These are phyloP conservation scores for Phialophora chinensis DNA, from an alignment of 2,329 filamentous ascomycete genomes.

Conservation along the genomic window DNA sequence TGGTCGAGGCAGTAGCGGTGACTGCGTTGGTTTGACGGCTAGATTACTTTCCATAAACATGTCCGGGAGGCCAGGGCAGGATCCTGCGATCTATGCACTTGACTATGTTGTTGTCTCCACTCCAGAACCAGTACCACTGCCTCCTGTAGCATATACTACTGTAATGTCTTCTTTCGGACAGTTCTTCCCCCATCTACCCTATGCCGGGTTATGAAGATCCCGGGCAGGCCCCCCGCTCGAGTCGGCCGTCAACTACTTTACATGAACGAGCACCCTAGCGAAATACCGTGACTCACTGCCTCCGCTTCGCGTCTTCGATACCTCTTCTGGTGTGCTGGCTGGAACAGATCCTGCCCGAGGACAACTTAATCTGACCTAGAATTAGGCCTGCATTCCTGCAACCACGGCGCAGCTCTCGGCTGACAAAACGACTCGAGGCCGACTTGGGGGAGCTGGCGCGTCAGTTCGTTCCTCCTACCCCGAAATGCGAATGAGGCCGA, in stretches of 20 bases:
- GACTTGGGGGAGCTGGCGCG: conserved; percentile 56
- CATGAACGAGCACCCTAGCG: conserved; percentile 25
- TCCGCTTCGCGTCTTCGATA: conserved; percentile 42
- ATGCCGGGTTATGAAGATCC: conserved; percentile 43
- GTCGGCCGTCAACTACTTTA: conserved; percentile 15
- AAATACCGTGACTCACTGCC: conserved; percentile 28
- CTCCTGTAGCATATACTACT: not conserved
- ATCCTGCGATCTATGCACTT: too few relatives aligned
- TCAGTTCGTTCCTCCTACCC: conserved; percentile 42
- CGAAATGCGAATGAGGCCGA: too few relatives aligned
- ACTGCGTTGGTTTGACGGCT: too few relatives aligned
- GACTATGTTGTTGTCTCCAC: too few relatives aligned
- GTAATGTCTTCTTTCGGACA: not conserved
- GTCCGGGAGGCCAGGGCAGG: too few relatives aligned
- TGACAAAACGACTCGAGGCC: conserved; percentile 59
- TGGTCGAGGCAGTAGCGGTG: too few relatives aligned
- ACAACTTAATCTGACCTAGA: conserved; percentile 40
- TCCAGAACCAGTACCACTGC: not conserved
- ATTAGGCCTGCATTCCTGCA: conserved; percentile 19
- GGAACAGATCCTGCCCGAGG: conserved; percentile 4
- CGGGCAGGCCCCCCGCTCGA: conserved; percentile 18
- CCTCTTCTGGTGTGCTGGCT: conserved; percentile 45
- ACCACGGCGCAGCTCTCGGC: conserved; percentile 46
- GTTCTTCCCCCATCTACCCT: conserved; percentile 34
- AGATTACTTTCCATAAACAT: too few relatives aligned